Percentiles rank a stretch among this genome's conserved stretches.
These are phyloP conservation scores for Phytophthora pistaciae DNA, from an alignment of 352 stramenopile species.

Conservation along the genomic window DNA sequence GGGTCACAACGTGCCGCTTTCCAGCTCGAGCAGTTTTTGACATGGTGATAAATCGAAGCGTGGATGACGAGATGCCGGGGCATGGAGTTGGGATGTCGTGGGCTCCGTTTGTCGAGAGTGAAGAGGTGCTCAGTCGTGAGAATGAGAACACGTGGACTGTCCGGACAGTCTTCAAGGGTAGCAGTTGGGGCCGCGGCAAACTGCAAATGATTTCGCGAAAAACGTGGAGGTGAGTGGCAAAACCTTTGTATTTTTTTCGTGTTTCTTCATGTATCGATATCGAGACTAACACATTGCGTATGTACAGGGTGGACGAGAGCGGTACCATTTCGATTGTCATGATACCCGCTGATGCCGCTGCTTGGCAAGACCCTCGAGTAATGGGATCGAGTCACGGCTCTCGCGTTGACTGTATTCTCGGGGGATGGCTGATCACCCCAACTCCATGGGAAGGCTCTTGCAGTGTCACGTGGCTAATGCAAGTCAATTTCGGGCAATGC, in stretches of 20 bases:
- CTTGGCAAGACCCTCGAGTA: conserved; percentile 33
- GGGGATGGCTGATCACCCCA: conserved; percentile 72
- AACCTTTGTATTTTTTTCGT: not conserved
- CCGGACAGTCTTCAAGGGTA: conserved; percentile 62
- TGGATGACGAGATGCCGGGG: conserved; percentile 22
- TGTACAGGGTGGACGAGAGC: conserved; percentile 64
- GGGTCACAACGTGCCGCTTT: conserved; percentile 65
- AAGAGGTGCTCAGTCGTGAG: conserved; percentile 58
- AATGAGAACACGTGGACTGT: conserved; percentile 67
- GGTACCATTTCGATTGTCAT: conserved; percentile 73
- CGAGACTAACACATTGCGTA: conserved; percentile 2
- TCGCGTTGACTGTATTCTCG: conserved; percentile 73
- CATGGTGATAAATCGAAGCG: conserved; percentile 61
- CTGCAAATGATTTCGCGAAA: conserved; percentile 74
- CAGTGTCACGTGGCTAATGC: conserved; percentile 82
- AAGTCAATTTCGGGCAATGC: conserved; percentile 78
- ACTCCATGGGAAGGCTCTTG: conserved; percentile 69
- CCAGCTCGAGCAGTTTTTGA: conserved; percentile 79
- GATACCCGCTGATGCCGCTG: conserved; percentile 63
- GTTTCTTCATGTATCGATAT: not conserved
- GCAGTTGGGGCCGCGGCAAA: conserved; percentile 41
- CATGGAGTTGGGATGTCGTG: conserved; percentile 25
- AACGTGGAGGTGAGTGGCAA: conserved; percentile 65
- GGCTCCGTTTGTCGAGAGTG: conserved; percentile 57
- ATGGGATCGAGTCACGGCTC: not conserved